These are phyloP conservation scores for Hyaloraphidium curvatum DNA, from an alignment of 192 early-diverging fungal genomes.

Conservation along the genomic window DNA sequence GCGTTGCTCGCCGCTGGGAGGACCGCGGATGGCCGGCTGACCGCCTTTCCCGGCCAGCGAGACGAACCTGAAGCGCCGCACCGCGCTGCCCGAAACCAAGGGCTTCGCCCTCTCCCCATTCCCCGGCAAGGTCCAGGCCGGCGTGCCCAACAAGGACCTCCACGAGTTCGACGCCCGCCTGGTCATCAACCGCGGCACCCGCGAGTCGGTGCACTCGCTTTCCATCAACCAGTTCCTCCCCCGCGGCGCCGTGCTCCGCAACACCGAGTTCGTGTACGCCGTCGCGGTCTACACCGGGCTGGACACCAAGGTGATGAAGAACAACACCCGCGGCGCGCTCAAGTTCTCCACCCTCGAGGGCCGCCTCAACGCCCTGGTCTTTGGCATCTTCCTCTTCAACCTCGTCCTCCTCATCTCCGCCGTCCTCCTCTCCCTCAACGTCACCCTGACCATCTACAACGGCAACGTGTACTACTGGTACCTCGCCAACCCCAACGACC, in stretches of 20 bases:
- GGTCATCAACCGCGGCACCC: too few species aligned
- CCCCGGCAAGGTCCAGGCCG: neutral
- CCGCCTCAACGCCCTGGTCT: neutral
- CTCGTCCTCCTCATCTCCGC: neutral
- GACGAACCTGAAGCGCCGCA: slow-evolving; percentile 31
- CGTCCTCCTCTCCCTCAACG: neutral
- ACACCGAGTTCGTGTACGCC: slow-evolving; percentile 60
- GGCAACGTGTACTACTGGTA: neutral
- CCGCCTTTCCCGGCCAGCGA: slow-evolving; percentile 13
- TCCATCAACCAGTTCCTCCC: slow-evolving; percentile 64
- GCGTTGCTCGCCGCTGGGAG: neutral
- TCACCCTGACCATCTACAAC: neutral
- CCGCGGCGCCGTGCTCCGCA: slow-evolving; percentile 66
- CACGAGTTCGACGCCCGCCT: neutral
- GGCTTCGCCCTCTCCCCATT: slow-evolving; percentile 11
- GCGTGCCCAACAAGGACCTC: neutral
- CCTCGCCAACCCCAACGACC: neutral
- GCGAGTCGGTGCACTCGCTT: neutral
- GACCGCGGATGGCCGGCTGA: neutral
- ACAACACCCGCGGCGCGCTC: neutral
- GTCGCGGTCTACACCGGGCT: slow-evolving; percentile 40
- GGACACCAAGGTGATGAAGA: slow-evolving; percentile 23
- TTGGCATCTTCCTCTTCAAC: slow-evolving; percentile 1
- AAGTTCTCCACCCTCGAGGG: slow-evolving; percentile 1
- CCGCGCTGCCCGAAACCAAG: slow-evolving; percentile 15